phyloP scores from a whole-genome alignment of 73 alveolate genomes.

The Breviolum minutum region DNA sequence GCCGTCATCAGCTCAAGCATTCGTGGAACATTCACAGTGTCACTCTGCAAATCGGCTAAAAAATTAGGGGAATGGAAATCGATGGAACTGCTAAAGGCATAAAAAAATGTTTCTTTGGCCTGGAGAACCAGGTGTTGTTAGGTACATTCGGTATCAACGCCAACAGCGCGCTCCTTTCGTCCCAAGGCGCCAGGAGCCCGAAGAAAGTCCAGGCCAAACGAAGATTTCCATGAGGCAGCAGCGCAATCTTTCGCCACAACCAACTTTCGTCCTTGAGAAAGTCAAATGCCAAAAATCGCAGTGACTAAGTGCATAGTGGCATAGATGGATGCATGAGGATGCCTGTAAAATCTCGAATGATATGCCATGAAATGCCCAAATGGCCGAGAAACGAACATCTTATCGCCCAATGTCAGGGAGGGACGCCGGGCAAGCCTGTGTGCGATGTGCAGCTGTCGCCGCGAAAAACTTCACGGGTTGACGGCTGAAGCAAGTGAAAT shows the following conservation, averaged over 20 bases:
- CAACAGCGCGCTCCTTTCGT: background rate
- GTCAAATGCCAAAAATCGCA: background rate
- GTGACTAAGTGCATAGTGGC: background rate
- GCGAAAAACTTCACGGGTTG: too few species aligned
- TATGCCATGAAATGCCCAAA: too few species aligned
- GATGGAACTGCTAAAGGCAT: too few species aligned
- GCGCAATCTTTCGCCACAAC: background rate
- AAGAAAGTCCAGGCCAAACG: slow-evolving; percentile 31
- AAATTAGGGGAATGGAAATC: too few species aligned
- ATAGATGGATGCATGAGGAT: too few species aligned
- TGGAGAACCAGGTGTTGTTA: background rate
- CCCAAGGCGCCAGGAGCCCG: background rate
- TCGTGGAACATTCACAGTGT: too few species aligned
- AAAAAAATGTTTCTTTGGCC: too few species aligned
- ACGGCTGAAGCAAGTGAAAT: too few species aligned
- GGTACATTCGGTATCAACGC: background rate
- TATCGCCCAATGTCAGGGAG: slow-evolving; percentile 47
- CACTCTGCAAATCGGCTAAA: too few species aligned
- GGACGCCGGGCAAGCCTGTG: background rate
- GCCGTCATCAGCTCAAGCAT: background rate
- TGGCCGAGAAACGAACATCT: background rate
- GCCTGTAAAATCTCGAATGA: too few species aligned
- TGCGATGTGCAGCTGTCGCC: background rate
- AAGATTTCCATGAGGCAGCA: background rate
- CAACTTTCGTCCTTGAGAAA: background rate